Percentiles rank a stretch among this genome's conserved stretches.
phyloP scores from a whole-genome alignment of 495 filamentous ascomycete species.

The Rhypophila decipiens region DNA sequence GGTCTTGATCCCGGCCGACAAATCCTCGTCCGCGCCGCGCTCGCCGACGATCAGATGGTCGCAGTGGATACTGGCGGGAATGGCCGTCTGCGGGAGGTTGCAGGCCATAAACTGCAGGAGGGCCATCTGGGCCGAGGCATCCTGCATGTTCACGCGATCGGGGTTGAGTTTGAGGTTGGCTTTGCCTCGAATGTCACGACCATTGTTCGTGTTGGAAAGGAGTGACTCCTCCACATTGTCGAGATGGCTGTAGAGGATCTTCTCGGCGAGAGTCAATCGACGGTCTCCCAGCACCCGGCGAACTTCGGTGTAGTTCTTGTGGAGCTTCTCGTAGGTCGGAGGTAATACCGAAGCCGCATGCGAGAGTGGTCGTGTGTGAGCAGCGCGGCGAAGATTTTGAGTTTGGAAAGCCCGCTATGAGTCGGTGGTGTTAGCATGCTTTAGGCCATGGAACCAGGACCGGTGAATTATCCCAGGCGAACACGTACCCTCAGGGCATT shows the following conservation, averaged over 20 bases:
- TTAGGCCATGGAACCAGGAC: not conserved
- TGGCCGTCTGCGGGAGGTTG: constrained; percentile 81
- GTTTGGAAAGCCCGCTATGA: constrained; percentile 22
- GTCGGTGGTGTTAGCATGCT: not conserved
- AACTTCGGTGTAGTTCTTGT: constrained; percentile 49
- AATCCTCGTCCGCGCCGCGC: constrained; percentile 79
- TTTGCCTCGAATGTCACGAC: constrained; percentile 70
- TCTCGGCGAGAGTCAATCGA: constrained; percentile 83
- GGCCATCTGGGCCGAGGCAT: constrained; percentile 98
- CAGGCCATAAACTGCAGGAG: constrained; percentile 98
- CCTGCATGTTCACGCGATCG: constrained; percentile 97
- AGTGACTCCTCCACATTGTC: constrained; percentile 81
- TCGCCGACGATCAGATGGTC: constrained; percentile 98
- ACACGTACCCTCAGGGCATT: constrained; percentile 26
- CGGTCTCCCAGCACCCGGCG: constrained; percentile 65
- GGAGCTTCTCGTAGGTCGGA: constrained; percentile 39
- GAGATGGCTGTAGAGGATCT: constrained; percentile 95
- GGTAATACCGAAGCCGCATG: constrained; percentile 27
- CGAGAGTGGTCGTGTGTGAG: constrained; percentile 16
- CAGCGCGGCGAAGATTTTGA: constrained; percentile 15
- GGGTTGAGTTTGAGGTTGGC: constrained; percentile 97
- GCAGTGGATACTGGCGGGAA: constrained; percentile 96
- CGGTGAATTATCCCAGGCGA: not conserved
- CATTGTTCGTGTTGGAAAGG: constrained; percentile 71
- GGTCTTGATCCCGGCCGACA: constrained; percentile 78